Evolutionary conservation across 2,329 filamentous ascomycete genomes (phyloP), one percentile per base, ranked within the genome.

Genomic region (Beauveria sp.): DNA sequence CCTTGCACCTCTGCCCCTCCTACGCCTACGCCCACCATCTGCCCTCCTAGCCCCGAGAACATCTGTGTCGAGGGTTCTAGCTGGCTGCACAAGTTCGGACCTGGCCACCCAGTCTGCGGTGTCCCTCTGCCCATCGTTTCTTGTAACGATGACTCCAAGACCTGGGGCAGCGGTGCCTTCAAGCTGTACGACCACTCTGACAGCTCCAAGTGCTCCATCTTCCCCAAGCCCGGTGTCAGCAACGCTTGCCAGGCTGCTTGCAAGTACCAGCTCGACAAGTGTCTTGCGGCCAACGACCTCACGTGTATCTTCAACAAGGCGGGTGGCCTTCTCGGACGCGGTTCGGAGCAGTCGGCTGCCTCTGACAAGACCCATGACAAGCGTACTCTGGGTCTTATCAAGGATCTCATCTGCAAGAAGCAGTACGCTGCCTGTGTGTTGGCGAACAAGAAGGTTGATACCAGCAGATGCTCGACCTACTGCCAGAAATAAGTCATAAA

Each of bases 221-320:
- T 61, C 60, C 18, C 51, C 43, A 54, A 54, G 42, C 45, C 43
- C 10, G n/a, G 38, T 20, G 4, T 56, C 43, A 38, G 24, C 60
- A 61, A 61, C 46, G 60, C 53, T 40, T 61, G 60, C 53, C 42
- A 55, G 52, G 46, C 52, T 24, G 60, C 60, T 43, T 61, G 60
- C 60, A 46, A 61, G 53, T 40, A 61, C 26, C 60, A 61, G 60
- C 53, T 56, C 20, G 60, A 57, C 34, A 38, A 52, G 40, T 61
- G 60, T n/a, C 26, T 30, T 7, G 26, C 42, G 12, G 38, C 53
- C 45, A 34, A 43, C 45, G 28, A 42, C 12, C 46, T 34, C 40
- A 50, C 30, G 18, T 61, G 60, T 53, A 12, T 56, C 14, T 57
- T 61, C 53, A 20, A 61, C 30, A 55, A 61, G 34, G 14, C n/a